Conservation (phyloP, 2,329 filamentous ascomycete species). For the Paracamarosporium sp. region DNA sequence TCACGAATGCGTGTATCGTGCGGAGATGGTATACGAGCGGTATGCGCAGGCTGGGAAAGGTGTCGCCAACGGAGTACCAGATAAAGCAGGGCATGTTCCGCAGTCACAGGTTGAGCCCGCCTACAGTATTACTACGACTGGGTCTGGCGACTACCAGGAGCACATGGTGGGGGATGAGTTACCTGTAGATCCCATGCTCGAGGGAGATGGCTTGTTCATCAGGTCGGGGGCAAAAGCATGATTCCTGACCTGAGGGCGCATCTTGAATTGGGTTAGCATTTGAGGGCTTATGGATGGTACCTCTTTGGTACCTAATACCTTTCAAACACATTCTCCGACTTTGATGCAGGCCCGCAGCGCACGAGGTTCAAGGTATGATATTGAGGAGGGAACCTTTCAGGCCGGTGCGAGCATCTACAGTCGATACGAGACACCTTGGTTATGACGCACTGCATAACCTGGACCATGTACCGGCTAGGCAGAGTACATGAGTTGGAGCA, state of each 20-base stretch:
- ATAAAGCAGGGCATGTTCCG: not conserved
- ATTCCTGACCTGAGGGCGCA: not conserved
- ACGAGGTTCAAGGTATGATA: no score
- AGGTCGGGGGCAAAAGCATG: not conserved
- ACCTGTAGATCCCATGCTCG: not conserved
- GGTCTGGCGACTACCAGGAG: not conserved
- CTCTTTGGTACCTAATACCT: no score
- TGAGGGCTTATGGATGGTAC: no score
- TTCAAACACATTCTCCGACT: no score
- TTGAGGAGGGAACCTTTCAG: no score
- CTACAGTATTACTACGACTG: not conserved
- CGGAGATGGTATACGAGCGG: slow-evolving; percentile 18
- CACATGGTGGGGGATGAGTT: not conserved
- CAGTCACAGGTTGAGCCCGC: not conserved
- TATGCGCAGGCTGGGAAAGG: slow-evolving; percentile 3
- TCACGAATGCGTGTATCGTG: slow-evolving; percentile 18
- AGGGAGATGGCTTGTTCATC: not conserved
- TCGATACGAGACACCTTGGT: no score
- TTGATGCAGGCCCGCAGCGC: no score
- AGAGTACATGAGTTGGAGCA: no score
- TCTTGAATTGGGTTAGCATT: not conserved
- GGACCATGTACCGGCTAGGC: no score
- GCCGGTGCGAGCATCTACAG: no score
- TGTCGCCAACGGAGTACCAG: not conserved
- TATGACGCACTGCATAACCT: no score